Conservation (phyloP, 2,329 filamentous ascomycete genomes). For the Ceratocystis papillata region DNA sequence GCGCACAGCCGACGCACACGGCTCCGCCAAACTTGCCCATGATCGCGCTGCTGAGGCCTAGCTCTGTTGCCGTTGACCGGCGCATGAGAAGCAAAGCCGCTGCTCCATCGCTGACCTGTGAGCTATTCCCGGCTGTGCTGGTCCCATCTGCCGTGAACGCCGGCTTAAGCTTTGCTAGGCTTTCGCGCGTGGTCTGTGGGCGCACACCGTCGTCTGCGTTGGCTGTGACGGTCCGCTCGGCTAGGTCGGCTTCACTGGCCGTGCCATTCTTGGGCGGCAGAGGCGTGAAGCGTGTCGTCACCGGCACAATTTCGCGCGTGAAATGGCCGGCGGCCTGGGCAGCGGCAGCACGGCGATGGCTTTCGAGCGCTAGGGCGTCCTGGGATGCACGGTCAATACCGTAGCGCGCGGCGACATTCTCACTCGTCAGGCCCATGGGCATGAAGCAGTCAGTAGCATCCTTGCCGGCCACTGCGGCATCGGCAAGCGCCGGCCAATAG, state of each 20-base stretch:
- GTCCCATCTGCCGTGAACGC: constrained; percentile 66
- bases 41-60: constrained; percentile 59
- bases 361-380: constrained; percentile 68
- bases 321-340: constrained; percentile 63
- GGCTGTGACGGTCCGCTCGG: constrained; percentile 46
- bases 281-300: constrained; percentile 43
- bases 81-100: constrained; percentile 77
- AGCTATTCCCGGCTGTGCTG: constrained; percentile 76
- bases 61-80: constrained; percentile 54
- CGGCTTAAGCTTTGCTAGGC: constrained; percentile 69
- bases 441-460: constrained; percentile 80
- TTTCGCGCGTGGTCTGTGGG: constrained; percentile 54
- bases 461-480: constrained; percentile 47
- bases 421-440: constrained; percentile 83
- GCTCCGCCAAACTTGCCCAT: constrained; percentile 76
- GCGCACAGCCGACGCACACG: constrained; percentile 63
- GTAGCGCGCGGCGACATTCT: constrained; percentile 77
- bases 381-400: constrained; percentile 63
- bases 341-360: constrained; percentile 59
- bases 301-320: constrained; percentile 67
- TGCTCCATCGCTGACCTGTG: constrained; percentile 80
- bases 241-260: constrained; percentile 28
- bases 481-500: constrained; percentile 59
- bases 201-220: constrained; percentile 75
- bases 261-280: constrained; percentile 47